phyloP scores from a whole-genome alignment of 2,329 filamentous ascomycete species.

The Graphium sp. region DNA sequence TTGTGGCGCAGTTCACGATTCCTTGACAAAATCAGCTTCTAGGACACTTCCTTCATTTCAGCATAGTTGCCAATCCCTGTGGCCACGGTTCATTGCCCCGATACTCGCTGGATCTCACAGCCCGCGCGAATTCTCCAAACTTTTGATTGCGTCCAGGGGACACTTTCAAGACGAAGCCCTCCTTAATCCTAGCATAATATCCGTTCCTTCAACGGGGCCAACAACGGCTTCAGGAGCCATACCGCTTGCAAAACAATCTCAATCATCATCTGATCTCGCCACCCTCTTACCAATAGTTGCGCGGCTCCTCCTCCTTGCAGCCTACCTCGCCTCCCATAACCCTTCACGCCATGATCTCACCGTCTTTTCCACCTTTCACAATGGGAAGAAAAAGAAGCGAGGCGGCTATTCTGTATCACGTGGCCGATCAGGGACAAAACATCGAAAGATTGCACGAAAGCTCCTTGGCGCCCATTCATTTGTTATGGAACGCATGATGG shows the following conservation, averaged over 20 bases:
- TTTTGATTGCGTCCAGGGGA: constrained; percentile 54
- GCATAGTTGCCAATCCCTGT: constrained; percentile 55
- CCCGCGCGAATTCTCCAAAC: constrained; percentile 66
- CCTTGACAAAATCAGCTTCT: constrained; percentile 63
- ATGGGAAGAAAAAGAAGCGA: constrained; percentile 30
- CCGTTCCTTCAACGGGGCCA: constrained; percentile 9
- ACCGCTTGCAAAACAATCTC: background rate
- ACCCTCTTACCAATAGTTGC: constrained; percentile 53
- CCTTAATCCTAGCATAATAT: constrained; percentile 47
- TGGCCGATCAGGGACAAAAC: constrained; percentile 29
- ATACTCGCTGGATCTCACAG: constrained; percentile 57
- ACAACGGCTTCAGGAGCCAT: constrained; percentile 1
- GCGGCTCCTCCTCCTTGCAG: constrained; percentile 56
- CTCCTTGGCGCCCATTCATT: constrained; percentile 64
- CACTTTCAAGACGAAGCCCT: constrained; percentile 60
- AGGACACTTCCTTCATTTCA: constrained; percentile 62
- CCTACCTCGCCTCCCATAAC: constrained; percentile 73
- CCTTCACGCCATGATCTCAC: constrained; percentile 53
- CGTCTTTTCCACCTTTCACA: constrained; percentile 58
- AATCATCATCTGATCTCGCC: constrained; percentile 23
- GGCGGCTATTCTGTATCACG: constrained; percentile 32
- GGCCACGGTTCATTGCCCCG: constrained; percentile 71
- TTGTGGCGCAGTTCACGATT: constrained; percentile 71
- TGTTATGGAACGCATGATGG: constrained; percentile 60
- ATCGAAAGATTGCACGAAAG: constrained; percentile 60